Conservation (phyloP, 2,329 filamentous ascomycete genomes). For the Pestalotiopsis sp. region DNA sequence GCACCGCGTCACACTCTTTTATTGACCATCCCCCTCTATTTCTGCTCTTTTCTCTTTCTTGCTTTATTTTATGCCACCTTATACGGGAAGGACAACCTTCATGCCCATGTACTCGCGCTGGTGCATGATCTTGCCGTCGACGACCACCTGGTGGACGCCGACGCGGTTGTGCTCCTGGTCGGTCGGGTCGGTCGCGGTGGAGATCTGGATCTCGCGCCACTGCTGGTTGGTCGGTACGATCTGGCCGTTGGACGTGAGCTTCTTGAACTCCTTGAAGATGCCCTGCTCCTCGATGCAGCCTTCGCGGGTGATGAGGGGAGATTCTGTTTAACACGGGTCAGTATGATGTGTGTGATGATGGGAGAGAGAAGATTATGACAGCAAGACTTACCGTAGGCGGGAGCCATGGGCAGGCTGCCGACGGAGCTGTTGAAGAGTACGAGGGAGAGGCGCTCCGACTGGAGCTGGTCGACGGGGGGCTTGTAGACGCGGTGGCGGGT, state of each 20-base stretch:
- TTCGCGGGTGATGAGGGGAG: neutral
- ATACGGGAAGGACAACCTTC: slow-evolving; percentile 5
- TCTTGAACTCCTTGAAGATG: slow-evolving; percentile 2
- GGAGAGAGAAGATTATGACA: neutral
- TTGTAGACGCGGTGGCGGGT: slow-evolving; percentile 8
- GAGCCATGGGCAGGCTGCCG: neutral
- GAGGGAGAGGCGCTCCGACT: neutral
- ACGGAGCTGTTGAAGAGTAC: slow-evolving; percentile 5
- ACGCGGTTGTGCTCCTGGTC: slow-evolving; percentile 3
- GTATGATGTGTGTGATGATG: neutral
- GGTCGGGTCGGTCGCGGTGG: slow-evolving; percentile 4
- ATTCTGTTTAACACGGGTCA: neutral
- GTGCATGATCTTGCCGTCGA: slow-evolving; percentile 4
- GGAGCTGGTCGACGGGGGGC: slow-evolving; percentile 4
- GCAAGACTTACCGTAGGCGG: neutral
- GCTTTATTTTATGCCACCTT: neutral
- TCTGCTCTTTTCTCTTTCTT: neutral
- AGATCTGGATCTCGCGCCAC: slow-evolving; percentile 7
- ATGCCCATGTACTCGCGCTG: slow-evolving; percentile 7
- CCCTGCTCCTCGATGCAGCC: slow-evolving; percentile 8
- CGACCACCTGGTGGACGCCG: neutral
- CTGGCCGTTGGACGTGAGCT: neutral
- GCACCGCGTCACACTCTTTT: neutral
- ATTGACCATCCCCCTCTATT: neutral
- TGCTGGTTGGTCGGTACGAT: slow-evolving; percentile 2